Conservation (phyloP, 805 yeast genomes). For the Metschnikowia arizonensis region DNA sequence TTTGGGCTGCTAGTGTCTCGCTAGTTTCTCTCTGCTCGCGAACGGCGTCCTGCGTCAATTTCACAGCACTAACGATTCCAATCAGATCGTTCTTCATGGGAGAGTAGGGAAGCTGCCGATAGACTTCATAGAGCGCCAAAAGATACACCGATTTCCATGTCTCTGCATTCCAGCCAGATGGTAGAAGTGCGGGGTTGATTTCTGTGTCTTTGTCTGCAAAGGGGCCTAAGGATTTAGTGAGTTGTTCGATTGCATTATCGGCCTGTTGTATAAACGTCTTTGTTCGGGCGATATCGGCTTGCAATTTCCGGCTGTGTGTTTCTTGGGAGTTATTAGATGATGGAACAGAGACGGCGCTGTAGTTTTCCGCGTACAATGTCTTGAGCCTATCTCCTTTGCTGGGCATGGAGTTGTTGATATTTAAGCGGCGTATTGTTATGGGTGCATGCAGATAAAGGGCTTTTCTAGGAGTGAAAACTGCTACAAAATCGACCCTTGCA, state of each 20-base stretch:
- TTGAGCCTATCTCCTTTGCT: conserved; percentile 2
- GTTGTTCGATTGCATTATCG: conserved; percentile 10
- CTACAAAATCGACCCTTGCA: background rate
- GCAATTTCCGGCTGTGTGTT: conserved; percentile 12
- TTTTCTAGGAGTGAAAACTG: background rate
- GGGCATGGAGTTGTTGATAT: conserved; percentile 3
- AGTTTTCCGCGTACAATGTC: background rate
- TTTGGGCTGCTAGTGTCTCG: conserved; percentile 1
- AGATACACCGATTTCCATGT: conserved; percentile 9
- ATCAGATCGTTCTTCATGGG: conserved; percentile 20
- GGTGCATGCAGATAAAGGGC: background rate
- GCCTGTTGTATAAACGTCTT: conserved; percentile 15
- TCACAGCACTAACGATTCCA: conserved; percentile 20
- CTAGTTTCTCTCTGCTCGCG: conserved; percentile 10
- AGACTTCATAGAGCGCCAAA: conserved; percentile 16
- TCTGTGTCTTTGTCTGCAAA: conserved; percentile 2
- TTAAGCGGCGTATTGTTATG: background rate
- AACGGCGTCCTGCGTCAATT: conserved; percentile 14
- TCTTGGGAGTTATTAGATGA: conserved; percentile 9
- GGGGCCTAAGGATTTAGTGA: conserved; percentile 6
- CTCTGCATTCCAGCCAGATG: conserved; percentile 7
- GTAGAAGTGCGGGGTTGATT: background rate
- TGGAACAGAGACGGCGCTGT: background rate
- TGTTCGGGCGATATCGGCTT: conserved; percentile 16
- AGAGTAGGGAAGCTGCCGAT: conserved; percentile 14